Percentiles rank a stretch among this genome's conserved stretches.
Conservation (phyloP, 2,329 filamentous ascomycete species). For the Colletotrichum endophyticum region DNA sequence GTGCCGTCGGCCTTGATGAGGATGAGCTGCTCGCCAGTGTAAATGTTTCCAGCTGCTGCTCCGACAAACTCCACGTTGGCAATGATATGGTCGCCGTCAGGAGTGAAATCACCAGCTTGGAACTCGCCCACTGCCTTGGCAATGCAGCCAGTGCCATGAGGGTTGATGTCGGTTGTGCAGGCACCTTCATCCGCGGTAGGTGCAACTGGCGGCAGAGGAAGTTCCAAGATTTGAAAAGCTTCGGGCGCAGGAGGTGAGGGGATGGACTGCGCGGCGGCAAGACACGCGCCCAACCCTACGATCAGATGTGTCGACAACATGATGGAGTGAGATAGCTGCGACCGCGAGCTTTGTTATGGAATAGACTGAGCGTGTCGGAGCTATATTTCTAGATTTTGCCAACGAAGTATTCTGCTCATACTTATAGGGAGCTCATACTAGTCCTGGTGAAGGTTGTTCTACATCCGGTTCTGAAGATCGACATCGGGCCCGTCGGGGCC, state of each 20-base stretch:
- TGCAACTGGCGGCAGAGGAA: constrained; percentile 40
- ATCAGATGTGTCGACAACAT: neutral
- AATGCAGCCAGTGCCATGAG: constrained; percentile 41
- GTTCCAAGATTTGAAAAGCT: constrained; percentile 34
- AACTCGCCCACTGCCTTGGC: constrained; percentile 12
- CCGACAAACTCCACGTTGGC: constrained; percentile 43
- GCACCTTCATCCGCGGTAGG: constrained; percentile 29
- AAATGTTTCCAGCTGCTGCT: constrained; percentile 45
- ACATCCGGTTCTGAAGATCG: neutral
- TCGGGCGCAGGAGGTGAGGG: constrained; percentile 33
- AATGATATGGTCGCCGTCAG: constrained; percentile 46
- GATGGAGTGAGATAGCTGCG: neutral
- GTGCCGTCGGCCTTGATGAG: constrained; percentile 45
- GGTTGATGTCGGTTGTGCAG: constrained; percentile 36
- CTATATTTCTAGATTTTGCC: neutral
- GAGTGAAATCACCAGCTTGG: constrained; percentile 35
- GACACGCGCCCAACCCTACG: neutral
- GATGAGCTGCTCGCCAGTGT: constrained; percentile 43
- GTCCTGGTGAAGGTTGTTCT: neutral
- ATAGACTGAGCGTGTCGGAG: neutral
- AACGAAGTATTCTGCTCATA: neutral
- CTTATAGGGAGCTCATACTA: neutral
- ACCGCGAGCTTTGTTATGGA: neutral
- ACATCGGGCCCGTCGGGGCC: neutral
- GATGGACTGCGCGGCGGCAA: neutral